Evolutionary conservation across 2,329 filamentous ascomycete genomes (phyloP).

Genomic region (Trichoderma cornu-damae): DNA sequence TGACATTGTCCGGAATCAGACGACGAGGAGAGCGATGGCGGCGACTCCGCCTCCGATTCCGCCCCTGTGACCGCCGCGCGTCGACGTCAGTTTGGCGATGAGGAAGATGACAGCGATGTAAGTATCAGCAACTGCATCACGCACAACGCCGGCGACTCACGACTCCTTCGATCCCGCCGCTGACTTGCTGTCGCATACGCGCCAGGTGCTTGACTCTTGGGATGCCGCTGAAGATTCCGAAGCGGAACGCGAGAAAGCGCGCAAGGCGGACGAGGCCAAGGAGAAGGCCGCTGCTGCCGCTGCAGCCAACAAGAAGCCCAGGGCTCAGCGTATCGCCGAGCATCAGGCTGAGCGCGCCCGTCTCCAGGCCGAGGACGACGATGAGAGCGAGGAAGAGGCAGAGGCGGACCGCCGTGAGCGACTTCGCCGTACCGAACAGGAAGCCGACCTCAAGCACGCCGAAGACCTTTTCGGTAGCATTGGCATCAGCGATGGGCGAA

Average conservation of each 20-base stretch:
- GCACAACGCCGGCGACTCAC: background rate
- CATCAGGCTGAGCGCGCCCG: constrained; percentile 58
- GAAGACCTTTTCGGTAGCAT: constrained; percentile 83
- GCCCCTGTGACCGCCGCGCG: constrained; percentile 38
- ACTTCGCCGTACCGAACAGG: constrained; percentile 74
- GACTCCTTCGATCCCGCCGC: background rate
- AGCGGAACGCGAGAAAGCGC: constrained; percentile 89
- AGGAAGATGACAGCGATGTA: constrained; percentile 81
- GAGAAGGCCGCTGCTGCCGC: constrained; percentile 85
- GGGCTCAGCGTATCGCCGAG: constrained; percentile 79
- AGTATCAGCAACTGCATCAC: constrained; percentile 25
- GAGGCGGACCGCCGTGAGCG: constrained; percentile 69
- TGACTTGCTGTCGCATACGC: background rate
- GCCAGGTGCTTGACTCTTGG: constrained; percentile 92
- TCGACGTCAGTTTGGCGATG: constrained; percentile 74
- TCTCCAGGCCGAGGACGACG: constrained; percentile 46
- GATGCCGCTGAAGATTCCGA: constrained; percentile 96
- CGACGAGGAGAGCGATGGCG: constrained; percentile 37
- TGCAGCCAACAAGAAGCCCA: constrained; percentile 85
- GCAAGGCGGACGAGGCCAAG: constrained; percentile 79
- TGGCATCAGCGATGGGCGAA: constrained; percentile 61
- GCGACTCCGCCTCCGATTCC: constrained; percentile 35
- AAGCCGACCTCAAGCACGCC: constrained; percentile 82
- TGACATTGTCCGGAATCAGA: background rate
- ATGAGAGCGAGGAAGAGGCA: constrained; percentile 65